phyloP scores from a whole-genome alignment of 768 basidiomycete genomes.

The Mycena venus region DNA sequence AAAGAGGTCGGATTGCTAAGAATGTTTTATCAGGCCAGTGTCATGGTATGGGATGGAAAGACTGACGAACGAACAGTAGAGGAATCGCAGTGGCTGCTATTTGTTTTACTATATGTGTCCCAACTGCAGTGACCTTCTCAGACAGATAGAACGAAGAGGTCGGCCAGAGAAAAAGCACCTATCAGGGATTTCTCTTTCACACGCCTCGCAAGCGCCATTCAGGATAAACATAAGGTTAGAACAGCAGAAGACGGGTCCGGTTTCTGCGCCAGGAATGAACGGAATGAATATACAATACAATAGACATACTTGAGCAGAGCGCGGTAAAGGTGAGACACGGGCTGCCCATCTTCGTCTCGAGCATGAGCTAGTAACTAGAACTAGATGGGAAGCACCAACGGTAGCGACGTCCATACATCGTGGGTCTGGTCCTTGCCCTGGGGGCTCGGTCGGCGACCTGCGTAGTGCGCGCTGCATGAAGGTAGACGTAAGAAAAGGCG shows the following conservation, averaged over 20 bases:
- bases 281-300: not conserved
- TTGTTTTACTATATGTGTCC: not conserved
- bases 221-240: slow-evolving; percentile 3
- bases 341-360: not conserved
- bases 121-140: slow-evolving; percentile 4
- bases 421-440: not conserved
- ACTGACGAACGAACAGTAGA: not conserved
- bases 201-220: not conserved
- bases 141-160: not conserved
- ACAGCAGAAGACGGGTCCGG: not conserved
- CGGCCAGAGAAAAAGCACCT: not conserved
- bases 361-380: not conserved
- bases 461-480: slow-evolving; percentile 12
- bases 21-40: not conserved
- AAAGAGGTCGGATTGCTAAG: not conserved
- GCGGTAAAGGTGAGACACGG: not conserved
- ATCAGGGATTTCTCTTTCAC: not conserved
- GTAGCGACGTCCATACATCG: not conserved
- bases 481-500: not conserved
- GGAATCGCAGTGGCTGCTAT: not conserved
- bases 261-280: not conserved
- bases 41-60: not conserved
- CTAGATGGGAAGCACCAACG: not conserved
- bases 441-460: not conserved
- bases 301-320: not conserved